Conservation (phyloP, 805 yeast genomes). For the Ogataea nitratoaversa region DNA sequence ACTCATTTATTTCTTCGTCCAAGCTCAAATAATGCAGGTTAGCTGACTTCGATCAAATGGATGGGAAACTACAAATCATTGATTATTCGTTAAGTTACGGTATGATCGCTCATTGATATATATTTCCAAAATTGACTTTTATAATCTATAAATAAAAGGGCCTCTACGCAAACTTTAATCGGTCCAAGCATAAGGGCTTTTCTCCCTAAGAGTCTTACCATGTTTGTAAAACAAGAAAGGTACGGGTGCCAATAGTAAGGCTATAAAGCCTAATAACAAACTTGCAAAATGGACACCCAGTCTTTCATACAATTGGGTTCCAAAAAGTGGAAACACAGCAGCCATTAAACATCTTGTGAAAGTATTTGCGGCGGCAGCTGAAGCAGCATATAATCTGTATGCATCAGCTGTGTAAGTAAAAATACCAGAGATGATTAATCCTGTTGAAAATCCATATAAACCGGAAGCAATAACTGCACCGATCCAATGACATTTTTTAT, state of each 20-base stretch:
- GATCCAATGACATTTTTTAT: conserved; percentile 48
- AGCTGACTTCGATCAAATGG: too few species aligned
- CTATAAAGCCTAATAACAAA: conserved; percentile 45
- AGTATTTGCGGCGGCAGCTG: conserved; percentile 48
- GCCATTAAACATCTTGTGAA: conserved; percentile 50
- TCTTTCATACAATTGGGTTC: conserved; percentile 50
- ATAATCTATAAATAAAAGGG: too few species aligned
- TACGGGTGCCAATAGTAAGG: conserved; percentile 47
- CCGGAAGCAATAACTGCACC: conserved; percentile 44
- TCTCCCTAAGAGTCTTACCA: conserved; percentile 42
- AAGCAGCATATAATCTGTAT: conserved; percentile 46
- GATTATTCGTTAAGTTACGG: too few species aligned
- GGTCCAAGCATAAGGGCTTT: conserved; percentile 45
- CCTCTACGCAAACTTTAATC: too few species aligned
- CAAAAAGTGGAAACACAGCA: conserved; percentile 56
- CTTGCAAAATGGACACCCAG: conserved; percentile 59
- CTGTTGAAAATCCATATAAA: conserved; percentile 41
- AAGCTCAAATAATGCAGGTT: too few species aligned
- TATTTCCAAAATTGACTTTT: too few species aligned
- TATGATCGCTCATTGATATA: too few species aligned
- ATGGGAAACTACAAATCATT: too few species aligned
- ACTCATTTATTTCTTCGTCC: too few species aligned
- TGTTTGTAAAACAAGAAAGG: conserved; percentile 50
- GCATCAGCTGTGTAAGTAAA: conserved; percentile 39
- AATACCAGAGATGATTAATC: conserved; percentile 37